Percentiles rank a stretch among this genome's conserved stretches.
These are phyloP conservation scores for Mortierella sp. DNA, from an alignment of 371 early-diverging fungal genomes.

Conservation along the genomic window DNA sequence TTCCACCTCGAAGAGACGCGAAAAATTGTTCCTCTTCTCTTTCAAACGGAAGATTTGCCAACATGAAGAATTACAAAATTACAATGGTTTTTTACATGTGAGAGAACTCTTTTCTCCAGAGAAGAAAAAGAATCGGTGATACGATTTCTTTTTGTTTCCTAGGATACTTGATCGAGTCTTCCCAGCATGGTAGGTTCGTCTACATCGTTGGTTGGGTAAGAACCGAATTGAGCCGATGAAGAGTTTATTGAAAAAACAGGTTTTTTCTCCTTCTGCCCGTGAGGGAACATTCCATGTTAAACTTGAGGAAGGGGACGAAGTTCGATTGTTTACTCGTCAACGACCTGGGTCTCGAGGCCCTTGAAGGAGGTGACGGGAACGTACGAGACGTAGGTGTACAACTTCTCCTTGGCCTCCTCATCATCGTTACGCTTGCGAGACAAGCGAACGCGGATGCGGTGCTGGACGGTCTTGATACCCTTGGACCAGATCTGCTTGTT, in stretches of 20 bases:
- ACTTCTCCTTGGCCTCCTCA: slow-evolving; percentile 94
- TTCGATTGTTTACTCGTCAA: slow-evolving; percentile 72
- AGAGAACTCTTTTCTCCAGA: slow-evolving; percentile 39
- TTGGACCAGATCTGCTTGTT: slow-evolving; percentile 90
- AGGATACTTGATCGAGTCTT: slow-evolving; percentile 31
- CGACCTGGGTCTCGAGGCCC: slow-evolving; percentile 75
- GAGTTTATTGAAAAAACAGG: slow-evolving; percentile 45
- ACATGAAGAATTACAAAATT: not conserved
- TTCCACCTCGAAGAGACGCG: no score
- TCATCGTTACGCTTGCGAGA: slow-evolving; percentile 94
- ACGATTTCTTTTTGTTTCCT: no score
- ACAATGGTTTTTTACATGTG: slow-evolving; percentile 49
- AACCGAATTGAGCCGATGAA: slow-evolving; percentile 58
- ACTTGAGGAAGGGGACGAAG: no score
- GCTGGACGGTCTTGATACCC: slow-evolving; percentile 92
- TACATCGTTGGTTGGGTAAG: slow-evolving; percentile 58
- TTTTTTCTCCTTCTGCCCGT: not conserved
- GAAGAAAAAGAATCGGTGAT: not conserved
- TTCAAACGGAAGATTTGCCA: not conserved
- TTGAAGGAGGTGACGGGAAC: slow-evolving; percentile 90
- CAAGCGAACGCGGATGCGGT: slow-evolving; percentile 93
- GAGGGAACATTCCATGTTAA: not conserved
- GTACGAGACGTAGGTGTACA: slow-evolving; percentile 89
- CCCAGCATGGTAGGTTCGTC: slow-evolving; percentile 54
- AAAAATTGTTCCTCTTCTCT: not conserved